Base-by-base conservation (phyloP, 1,284 basidiomycete species). In the Melampsora americana region DNA sequence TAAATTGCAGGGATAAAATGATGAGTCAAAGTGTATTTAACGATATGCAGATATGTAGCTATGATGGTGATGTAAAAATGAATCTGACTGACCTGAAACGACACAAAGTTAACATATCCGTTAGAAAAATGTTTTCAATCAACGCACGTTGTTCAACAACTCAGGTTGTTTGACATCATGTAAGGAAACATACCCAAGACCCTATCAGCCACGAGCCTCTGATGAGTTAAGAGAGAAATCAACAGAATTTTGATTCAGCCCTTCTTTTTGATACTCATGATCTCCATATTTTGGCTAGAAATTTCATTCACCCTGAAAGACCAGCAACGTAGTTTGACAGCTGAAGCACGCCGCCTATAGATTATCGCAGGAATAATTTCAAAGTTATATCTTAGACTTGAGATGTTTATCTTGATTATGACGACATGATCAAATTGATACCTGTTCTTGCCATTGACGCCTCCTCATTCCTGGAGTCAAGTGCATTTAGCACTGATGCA, bases 381-480 rank as follows among this genome's bases (percentile, higher is more conserved):
- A 35, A 9, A 35, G 3, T 35, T 35, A 35, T 35, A 3, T 35
- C 9, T 35, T 35, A 9, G 35, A 35, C 35, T 35, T 3, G 35
- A 35, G 9, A 35, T 35, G 35, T 4, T 35, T 35, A n/a, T n/a
- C n/a, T n/a, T n/a, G n/a, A n/a, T 35, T 9, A 35, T 35, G 35
- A 4, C 35, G 35, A 35, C 5, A 35, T 35, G 35, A 35, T 35
- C 20, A 74, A 35, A n/a, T 67, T 67, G 7, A 64, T 65, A 30
- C 70, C 70, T 7, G 61, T 61, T 42, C 62, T 35, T 14, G n/a
- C 61, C 0, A 46, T 48, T 20, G 32, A 53, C 26, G 70, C 44
- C 9, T 72, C 53, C 23, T 72, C 44, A 39, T 72, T 72, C 48
- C 70, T 72, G 23, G 44, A 50, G 44, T 72, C 70, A 72, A 72